These are phyloP conservation scores for Cyclaneusma minus DNA, from an alignment of 2,329 filamentous ascomycete species.

Conservation along the genomic window DNA sequence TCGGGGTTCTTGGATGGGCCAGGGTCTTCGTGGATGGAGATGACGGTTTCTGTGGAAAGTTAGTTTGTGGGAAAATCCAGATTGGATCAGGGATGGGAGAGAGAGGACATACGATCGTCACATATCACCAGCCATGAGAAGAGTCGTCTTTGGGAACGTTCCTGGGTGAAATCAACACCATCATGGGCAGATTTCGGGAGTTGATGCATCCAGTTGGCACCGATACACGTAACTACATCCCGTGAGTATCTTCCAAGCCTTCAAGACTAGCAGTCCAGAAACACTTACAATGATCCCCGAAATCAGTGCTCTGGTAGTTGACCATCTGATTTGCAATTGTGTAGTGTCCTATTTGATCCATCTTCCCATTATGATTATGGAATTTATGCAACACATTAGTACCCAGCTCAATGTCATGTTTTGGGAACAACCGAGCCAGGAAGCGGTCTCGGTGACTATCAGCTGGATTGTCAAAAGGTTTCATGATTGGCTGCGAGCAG, in stretches of 20 bases:
- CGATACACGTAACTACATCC: conserved; percentile 45
- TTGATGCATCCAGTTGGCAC: conserved; percentile 48
- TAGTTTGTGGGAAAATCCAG: conserved; percentile 2
- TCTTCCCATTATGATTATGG: not conserved
- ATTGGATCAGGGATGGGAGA: not conserved
- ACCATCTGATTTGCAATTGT: conserved; percentile 53
- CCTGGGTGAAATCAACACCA: conserved; percentile 22
- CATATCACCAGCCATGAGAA: conserved; percentile 63
- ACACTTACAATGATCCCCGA: conserved; percentile 43
- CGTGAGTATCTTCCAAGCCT: conserved; percentile 8
- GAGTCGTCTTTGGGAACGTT: conserved; percentile 26
- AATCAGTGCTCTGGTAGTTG: conserved; percentile 61
- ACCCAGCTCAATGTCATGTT: conserved; percentile 12
- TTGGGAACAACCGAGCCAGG: conserved; percentile 5
- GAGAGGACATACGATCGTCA: conserved; percentile 35
- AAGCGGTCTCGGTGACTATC: conserved; percentile 4
- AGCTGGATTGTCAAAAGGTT: conserved; percentile 4
- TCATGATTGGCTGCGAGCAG: conserved; percentile 33
- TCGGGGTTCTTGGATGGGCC: conserved; percentile 14
- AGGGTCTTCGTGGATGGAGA: conserved; percentile 51
- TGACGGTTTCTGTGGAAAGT: conserved; percentile 38
- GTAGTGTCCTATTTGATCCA: conserved; percentile 17
- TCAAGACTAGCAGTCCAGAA: not conserved
- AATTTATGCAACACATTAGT: not conserved
- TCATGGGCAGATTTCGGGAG: conserved; percentile 18